These are phyloP conservation scores for Pseudognaphalium luteoalbum DNA, from an alignment of 129 eudicot genomes.

Conservation along the genomic window DNA sequence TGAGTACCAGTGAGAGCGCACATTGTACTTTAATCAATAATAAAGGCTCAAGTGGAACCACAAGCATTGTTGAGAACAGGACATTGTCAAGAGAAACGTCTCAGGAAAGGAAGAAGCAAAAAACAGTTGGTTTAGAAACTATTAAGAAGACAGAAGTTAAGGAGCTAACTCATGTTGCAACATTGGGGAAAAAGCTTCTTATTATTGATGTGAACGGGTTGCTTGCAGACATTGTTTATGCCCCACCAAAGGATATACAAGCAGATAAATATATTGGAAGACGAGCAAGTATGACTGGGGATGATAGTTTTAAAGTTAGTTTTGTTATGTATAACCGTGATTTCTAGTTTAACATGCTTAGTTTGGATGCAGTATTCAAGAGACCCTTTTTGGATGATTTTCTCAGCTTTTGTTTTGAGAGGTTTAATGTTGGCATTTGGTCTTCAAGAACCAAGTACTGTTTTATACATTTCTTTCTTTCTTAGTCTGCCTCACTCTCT, in stretches of 20 bases:
- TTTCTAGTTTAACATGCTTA: conserved; percentile 16
- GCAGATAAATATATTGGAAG: conserved; percentile 47
- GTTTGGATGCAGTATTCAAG: conserved; percentile 61
- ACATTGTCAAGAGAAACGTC: background rate
- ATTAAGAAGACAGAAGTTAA: conserved; percentile 1
- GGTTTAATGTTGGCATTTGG: conserved; percentile 76
- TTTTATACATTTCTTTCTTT: background rate
- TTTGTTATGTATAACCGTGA: conserved; percentile 2
- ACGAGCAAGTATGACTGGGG: conserved; percentile 59
- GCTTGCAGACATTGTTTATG: conserved; percentile 68
- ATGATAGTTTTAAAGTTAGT: background rate
- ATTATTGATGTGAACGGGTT: conserved; percentile 86
- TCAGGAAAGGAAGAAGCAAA: background rate
- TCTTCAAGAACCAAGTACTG: conserved; percentile 61
- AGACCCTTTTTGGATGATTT: conserved; percentile 72
- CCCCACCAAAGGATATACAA: conserved; percentile 48
- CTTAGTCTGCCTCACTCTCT: background rate
- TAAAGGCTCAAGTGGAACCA: conserved; percentile 8
- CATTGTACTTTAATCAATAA: background rate
- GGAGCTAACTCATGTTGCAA: conserved; percentile 25
- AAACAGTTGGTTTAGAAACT: background rate
- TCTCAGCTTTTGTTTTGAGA: conserved; percentile 68
- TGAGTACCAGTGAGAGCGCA: background rate
- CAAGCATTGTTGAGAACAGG: background rate
- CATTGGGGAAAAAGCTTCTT: conserved; percentile 62